phyloP scores from a whole-genome alignment of 257 asterid species.

The Leptodermis oblonga region DNA sequence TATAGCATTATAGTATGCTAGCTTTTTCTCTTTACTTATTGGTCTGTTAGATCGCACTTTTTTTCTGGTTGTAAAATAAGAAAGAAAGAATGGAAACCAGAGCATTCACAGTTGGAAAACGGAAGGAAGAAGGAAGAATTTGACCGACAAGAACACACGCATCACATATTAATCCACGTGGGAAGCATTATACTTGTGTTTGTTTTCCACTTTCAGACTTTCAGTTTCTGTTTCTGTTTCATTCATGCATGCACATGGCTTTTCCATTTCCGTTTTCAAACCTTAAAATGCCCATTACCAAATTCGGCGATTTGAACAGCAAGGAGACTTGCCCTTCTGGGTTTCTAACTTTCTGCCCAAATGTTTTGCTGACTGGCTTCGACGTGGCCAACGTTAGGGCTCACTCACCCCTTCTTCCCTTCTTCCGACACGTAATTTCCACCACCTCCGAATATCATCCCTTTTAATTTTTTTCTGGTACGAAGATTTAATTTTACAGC shows the following conservation, averaged over 20 bases:
- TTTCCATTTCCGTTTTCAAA: too few relatives aligned
- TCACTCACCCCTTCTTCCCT: neutral
- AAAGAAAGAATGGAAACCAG: neutral
- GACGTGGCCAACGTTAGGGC: constrained; percentile 21
- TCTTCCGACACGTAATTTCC: constrained; percentile 15
- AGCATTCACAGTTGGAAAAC: constrained; percentile 7
- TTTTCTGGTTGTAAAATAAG: neutral
- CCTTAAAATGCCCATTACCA: constrained; percentile 17
- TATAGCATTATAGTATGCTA: too few relatives aligned
- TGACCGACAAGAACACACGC: constrained; percentile 19
- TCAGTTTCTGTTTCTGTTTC: too few relatives aligned
- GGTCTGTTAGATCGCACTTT: neutral
- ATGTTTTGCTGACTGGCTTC: constrained; percentile 21
- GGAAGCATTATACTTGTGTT: constrained; percentile 17
- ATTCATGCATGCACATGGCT: constrained; percentile 11
- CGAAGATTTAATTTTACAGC: too few relatives aligned
- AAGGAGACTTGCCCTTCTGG: constrained; percentile 10
- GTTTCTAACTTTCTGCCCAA: constrained; percentile 1
- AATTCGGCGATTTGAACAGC: constrained; percentile 11
- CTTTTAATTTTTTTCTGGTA: too few relatives aligned
- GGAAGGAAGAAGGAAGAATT: neutral
- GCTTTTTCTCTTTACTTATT: neutral
- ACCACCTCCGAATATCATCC: neutral
- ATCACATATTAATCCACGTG: constrained; percentile 29
- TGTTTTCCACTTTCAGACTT: too few relatives aligned